Percentiles rank a stretch among this genome's conserved stretches.
Evolutionary conservation across 2,329 filamentous ascomycete species (phyloP).

Genomic region (Fusarium fracticaudum): DNA sequence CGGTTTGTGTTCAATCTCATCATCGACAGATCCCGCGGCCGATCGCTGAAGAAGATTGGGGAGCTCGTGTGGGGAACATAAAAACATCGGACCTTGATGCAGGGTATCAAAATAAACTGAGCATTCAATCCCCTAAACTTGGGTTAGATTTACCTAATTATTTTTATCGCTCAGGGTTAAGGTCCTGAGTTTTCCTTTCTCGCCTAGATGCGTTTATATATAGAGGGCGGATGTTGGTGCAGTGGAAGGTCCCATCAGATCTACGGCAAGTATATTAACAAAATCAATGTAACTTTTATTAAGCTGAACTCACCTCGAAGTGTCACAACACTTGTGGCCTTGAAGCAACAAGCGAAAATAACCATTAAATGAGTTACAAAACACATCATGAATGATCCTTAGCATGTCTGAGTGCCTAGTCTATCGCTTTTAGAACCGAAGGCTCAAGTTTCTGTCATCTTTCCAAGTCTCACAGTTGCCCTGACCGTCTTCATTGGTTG

Average conservation of each 20-base stretch:
- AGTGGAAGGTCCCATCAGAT: not conserved
- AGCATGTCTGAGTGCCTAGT: not conserved
- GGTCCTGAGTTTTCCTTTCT: too few species aligned
- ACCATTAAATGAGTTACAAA: not conserved
- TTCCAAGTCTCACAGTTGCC: not conserved
- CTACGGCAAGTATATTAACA: not conserved
- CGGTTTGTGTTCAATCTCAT: constrained; percentile 7
- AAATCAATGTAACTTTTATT: not conserved
- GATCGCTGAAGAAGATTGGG: constrained; percentile 18
- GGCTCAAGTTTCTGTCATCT: not conserved
- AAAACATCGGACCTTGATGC: too few species aligned
- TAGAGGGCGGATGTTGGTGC: constrained; percentile 13
- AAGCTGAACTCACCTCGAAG: not conserved
- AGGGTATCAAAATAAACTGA: too few species aligned
- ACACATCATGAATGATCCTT: not conserved
- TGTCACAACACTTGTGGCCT: not conserved
- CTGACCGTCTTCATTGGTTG: not conserved
- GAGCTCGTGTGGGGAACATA: constrained; percentile 13
- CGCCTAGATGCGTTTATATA: not conserved
- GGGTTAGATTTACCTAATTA: too few species aligned
- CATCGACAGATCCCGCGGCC: constrained; percentile 28
- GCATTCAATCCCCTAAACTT: too few species aligned
- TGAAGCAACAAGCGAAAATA: not conserved
- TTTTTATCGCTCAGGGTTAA: too few species aligned
- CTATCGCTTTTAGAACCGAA: not conserved